These are phyloP conservation scores for Trametes hirsuta DNA, from an alignment of 1,284 basidiomycete genomes.

Conservation along the genomic window DNA sequence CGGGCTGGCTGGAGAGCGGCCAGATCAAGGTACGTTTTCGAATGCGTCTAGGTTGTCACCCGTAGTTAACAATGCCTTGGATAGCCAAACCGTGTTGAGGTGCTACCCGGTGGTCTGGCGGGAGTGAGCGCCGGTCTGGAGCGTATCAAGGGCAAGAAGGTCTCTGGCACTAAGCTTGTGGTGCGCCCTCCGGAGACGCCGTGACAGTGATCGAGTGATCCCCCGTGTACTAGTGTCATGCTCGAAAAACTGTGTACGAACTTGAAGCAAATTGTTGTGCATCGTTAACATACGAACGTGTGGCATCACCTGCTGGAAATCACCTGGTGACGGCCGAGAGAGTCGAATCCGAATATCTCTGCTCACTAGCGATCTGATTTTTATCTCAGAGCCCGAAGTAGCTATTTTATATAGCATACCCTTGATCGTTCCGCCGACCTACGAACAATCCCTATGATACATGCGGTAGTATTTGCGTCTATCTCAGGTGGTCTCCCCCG, in stretches of 20 bases:
- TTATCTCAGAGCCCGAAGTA: too few species aligned
- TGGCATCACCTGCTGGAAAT: too few species aligned
- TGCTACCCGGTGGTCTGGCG: constrained; percentile 32
- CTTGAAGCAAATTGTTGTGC: too few species aligned
- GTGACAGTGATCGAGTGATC: constrained; percentile 2
- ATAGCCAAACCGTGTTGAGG: constrained; percentile 35
- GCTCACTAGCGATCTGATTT: too few species aligned
- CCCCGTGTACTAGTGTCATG: background rate
- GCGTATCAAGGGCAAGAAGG: constrained; percentile 26
- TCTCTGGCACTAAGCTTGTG: constrained; percentile 35
- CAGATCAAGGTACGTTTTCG: constrained; percentile 1
- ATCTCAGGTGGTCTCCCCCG: constrained; percentile 41
- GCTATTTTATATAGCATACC: too few species aligned
- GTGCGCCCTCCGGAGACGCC: constrained; percentile 34
- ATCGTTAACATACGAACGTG: too few species aligned
- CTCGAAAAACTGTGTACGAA: too few species aligned
- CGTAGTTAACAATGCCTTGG: background rate
- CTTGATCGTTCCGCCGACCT: too few species aligned
- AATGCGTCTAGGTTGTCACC: background rate
- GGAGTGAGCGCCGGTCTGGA: constrained; percentile 33
- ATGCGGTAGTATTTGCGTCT: background rate
- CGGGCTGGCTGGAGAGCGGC: constrained; percentile 4
- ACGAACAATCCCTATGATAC: too few species aligned
- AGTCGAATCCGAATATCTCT: too few species aligned
- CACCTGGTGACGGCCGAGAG: too few species aligned